These are phyloP conservation scores for Cladophialophora chaetospira DNA, from an alignment of 2,329 filamentous ascomycete genomes.

Conservation along the genomic window DNA sequence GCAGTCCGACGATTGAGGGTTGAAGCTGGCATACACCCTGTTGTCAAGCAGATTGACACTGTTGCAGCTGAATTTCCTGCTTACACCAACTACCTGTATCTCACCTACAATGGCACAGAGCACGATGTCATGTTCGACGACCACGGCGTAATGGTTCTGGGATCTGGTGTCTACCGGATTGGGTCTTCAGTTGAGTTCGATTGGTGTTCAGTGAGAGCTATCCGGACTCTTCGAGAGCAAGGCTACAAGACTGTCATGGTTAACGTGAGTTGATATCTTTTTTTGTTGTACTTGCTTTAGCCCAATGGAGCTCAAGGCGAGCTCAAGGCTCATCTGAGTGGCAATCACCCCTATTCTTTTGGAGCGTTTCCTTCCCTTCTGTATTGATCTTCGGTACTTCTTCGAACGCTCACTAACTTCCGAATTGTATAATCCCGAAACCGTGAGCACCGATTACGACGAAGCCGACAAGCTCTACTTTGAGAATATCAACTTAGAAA, in stretches of 20 bases:
- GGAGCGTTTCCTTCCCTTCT: background rate
- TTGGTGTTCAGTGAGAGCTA: constrained; percentile 95
- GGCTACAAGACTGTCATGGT: constrained; percentile 96
- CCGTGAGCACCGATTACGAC: constrained; percentile 86
- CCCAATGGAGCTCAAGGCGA: background rate
- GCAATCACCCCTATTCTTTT: background rate
- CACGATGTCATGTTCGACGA: constrained; percentile 84
- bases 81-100: constrained; percentile 91
- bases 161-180: constrained; percentile 94
- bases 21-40: constrained; percentile 82
- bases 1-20: constrained; percentile 80
- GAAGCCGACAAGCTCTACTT: constrained; percentile 95
- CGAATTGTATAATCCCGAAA: constrained; percentile 75
- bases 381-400: background rate
- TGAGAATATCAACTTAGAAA: constrained; percentile 90
- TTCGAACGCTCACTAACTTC: constrained; percentile 6
- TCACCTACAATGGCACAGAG: constrained; percentile 90
- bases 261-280: constrained; percentile 51
- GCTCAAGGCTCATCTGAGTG: background rate
- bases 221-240: constrained; percentile 80
- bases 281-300: background rate
- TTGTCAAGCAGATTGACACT: constrained; percentile 98
- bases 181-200: constrained; percentile 98
- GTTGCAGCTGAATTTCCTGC: constrained; percentile 96
- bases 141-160: constrained; percentile 92